Evolutionary conservation across 2,329 filamentous ascomycete genomes (phyloP).

Genomic region (Aureobasidium sp.): DNA sequence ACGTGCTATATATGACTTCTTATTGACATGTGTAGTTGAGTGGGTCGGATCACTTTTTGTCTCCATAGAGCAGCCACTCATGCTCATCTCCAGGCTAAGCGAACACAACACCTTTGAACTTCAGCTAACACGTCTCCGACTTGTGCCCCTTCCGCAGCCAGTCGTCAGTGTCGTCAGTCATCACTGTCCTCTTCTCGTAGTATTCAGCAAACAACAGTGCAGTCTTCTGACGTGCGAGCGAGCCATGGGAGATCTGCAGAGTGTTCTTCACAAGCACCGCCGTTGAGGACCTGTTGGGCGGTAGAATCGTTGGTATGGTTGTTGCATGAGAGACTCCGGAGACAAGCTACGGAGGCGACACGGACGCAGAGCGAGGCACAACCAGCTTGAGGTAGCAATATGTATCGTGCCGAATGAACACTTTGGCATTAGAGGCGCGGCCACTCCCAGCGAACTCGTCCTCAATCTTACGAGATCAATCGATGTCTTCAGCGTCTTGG

Average conservation of each 20-base stretch:
- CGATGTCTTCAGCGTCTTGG: background rate
- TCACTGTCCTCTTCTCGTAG: background rate
- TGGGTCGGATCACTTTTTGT: background rate
- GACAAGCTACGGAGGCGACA: background rate
- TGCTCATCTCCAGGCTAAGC: background rate
- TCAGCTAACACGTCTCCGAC: too few relatives aligned
- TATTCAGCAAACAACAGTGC: too few relatives aligned
- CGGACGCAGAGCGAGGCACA: background rate
- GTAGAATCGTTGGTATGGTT: background rate
- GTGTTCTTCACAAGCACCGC: background rate
- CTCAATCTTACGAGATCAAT: background rate
- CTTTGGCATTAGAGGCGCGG: background rate
- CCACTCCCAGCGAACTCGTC: background rate
- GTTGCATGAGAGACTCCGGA: background rate
- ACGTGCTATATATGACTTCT: too few relatives aligned
- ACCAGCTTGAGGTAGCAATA: background rate
- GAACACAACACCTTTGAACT: background rate
- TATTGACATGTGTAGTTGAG: too few relatives aligned
- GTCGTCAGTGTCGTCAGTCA: too few relatives aligned
- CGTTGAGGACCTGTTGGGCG: background rate
- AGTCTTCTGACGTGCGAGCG: background rate
- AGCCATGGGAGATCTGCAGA: background rate
- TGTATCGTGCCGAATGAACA: background rate
- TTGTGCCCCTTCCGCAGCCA: background rate
- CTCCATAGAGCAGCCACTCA: background rate